phyloP scores from a whole-genome alignment of 495 filamentous ascomycete species.

The Astrocystis sublimbata region DNA sequence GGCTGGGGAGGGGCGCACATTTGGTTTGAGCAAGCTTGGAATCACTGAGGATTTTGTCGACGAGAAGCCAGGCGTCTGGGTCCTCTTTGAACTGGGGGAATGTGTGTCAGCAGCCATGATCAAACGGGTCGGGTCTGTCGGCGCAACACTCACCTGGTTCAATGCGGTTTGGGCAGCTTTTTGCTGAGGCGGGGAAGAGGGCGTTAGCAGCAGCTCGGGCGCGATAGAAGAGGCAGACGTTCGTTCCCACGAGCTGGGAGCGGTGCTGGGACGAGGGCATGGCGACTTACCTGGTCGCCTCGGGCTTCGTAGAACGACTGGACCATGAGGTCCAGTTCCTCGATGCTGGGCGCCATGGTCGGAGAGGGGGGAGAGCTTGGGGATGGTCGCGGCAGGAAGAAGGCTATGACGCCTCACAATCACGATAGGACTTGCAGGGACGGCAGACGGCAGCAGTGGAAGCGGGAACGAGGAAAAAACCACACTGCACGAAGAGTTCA shows the following conservation, averaged over 20 bases:
- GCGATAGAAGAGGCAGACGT: slow-evolving; percentile 7
- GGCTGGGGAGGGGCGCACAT: slow-evolving; percentile 62
- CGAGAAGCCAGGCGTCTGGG: slow-evolving; percentile 94
- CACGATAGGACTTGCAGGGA: slow-evolving; percentile 23
- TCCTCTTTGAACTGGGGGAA: slow-evolving; percentile 89
- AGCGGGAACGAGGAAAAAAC: not conserved
- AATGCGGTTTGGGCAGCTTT: slow-evolving; percentile 92
- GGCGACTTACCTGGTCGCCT: slow-evolving; percentile 74
- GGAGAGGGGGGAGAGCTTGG: slow-evolving; percentile 23
- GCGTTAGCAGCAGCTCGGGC: slow-evolving; percentile 29
- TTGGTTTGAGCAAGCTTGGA: slow-evolving; percentile 94
- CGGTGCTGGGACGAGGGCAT: not conserved
- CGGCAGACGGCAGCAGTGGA: not conserved
- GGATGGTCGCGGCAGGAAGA: slow-evolving; percentile 22
- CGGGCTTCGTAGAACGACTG: slow-evolving; percentile 95
- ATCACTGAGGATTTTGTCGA: slow-evolving; percentile 91
- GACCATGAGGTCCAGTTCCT: slow-evolving; percentile 93
- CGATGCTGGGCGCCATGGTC: slow-evolving; percentile 65
- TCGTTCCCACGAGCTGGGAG: not conserved
- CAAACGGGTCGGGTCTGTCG: slow-evolving; percentile 1
- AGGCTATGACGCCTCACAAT: slow-evolving; percentile 35
- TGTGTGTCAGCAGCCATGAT: slow-evolving; percentile 32
- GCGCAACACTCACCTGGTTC: slow-evolving; percentile 74
- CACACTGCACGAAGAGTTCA: not conserved
- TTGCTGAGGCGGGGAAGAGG: slow-evolving; percentile 65